A percentile compares a stretch with the other conserved stretches of the same genome.
Conservation (phyloP, 2,329 filamentous ascomycete genomes). For the Knufia fluminis region DNA sequence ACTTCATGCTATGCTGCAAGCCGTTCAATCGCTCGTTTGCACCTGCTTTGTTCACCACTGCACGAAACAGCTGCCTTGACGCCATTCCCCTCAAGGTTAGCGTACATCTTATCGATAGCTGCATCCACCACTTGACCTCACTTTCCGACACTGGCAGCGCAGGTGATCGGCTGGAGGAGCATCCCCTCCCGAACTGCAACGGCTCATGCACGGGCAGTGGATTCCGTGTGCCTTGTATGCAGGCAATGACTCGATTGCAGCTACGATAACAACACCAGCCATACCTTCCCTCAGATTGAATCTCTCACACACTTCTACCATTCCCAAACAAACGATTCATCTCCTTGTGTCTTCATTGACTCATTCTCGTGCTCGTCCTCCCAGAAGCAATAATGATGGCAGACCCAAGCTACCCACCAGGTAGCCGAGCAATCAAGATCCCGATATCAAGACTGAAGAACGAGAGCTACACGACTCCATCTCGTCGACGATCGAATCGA, state of each 20-base stretch:
- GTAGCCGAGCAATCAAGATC: constrained; percentile 24
- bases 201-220: not conserved
- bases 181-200: not conserved
- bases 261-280: not conserved
- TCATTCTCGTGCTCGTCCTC: not conserved
- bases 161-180: not conserved
- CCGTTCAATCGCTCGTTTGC: no score
- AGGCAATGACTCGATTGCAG: constrained; percentile 1
- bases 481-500: constrained; percentile 16
- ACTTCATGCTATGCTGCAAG: no score
- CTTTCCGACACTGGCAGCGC: not conserved
- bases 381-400: not conserved
- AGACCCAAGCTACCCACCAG: constrained; percentile 1
- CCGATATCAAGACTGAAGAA: constrained; percentile 14
- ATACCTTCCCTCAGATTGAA: no score
- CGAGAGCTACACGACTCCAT: constrained; percentile 10
- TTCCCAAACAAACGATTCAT: not conserved
- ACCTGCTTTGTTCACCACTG: no score
- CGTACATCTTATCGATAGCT: not conserved
- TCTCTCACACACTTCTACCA: no score
- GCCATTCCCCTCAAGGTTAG: not conserved
- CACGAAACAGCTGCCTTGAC: not conserved
- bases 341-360: not conserved
- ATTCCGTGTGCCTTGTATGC: not conserved
- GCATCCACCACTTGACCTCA: not conserved